A percentile compares a stretch with the other conserved stretches of the same genome.
These are phyloP conservation scores for Aspergillus flavus DNA, from an alignment of 2,329 filamentous ascomycete genomes.

Conservation along the genomic window DNA sequence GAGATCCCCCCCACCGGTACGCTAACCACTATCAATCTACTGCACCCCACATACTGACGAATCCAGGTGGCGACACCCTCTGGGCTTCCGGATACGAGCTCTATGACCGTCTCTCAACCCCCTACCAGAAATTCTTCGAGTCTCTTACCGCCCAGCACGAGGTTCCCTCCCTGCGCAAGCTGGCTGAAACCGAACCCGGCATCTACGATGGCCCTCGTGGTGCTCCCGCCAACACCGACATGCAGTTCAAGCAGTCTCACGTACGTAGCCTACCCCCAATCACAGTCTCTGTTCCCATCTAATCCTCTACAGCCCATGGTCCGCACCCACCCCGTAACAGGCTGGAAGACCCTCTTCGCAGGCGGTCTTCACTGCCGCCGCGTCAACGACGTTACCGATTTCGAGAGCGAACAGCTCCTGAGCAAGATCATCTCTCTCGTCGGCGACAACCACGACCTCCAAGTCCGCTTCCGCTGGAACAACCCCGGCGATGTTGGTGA, in stretches of 20 bases:
- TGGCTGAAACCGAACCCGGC: not conserved
- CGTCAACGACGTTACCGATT: not conserved
- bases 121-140: constrained; percentile 40
- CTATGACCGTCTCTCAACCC: constrained; percentile 42
- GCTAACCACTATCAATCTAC: not conserved
- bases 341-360: not conserved
- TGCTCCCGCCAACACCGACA: not conserved
- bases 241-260: not conserved
- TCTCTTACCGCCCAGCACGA: constrained; percentile 32
- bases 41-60: not conserved
- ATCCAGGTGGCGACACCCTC: constrained; percentile 35
- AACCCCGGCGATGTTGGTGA: not conserved
- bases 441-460: not conserved
- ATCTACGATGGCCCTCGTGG: not conserved
- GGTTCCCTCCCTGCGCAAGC: not conserved
- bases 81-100: constrained; percentile 46
- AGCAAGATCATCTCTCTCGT: not conserved
- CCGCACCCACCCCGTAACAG: not conserved
- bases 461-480: not conserved
- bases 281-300: not conserved
- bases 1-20: constrained; percentile 37
- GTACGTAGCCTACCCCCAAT: not conserved
- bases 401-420: not conserved
- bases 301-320: not conserved
- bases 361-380: not conserved